Conservation (phyloP, 768 basidiomycete species). For the Kwoniella shandongensis region DNA sequence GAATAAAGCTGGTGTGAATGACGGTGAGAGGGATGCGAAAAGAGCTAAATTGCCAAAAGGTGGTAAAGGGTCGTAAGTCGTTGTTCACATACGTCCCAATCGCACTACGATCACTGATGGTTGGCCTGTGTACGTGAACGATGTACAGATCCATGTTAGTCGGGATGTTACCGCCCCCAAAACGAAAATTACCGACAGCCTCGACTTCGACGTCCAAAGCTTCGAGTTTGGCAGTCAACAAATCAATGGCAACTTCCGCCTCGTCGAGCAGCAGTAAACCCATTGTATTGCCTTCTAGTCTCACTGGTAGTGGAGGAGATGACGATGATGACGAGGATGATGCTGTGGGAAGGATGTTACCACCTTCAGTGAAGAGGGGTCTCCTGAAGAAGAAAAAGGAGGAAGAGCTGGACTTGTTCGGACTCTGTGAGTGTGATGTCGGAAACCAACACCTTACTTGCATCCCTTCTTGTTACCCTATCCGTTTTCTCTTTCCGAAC, state of each 20-base stretch:
- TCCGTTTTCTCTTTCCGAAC: too few species aligned
- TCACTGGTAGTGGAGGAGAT: constrained; percentile 19
- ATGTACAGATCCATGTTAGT: constrained; percentile 40
- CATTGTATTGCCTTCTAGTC: not conserved
- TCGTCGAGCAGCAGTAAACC: constrained; percentile 8
- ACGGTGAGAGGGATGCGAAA: constrained; percentile 31
- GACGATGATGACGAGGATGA: constrained; percentile 18
- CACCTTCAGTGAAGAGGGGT: constrained; percentile 27
- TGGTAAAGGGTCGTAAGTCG: constrained; percentile 39
- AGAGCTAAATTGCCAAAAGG: constrained; percentile 23
- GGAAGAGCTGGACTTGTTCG: constrained; percentile 46
- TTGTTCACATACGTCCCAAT: not conserved
- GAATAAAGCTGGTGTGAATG: too few species aligned
- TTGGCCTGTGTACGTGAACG: too few species aligned
- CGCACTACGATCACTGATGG: too few species aligned
- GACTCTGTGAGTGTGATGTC: constrained; percentile 37
- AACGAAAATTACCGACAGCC: constrained; percentile 39
- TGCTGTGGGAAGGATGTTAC: constrained; percentile 21
- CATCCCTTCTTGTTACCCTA: not conserved
- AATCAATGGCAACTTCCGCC: constrained; percentile 27
- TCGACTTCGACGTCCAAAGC: constrained; percentile 11
- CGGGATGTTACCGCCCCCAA: constrained; percentile 50
- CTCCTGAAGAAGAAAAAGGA: constrained; percentile 27
- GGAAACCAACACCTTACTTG: not conserved
- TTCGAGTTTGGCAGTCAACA: constrained; percentile 32